phyloP scores from a whole-genome alignment of 129 eudicot species.

The Escallonia rubra region DNA sequence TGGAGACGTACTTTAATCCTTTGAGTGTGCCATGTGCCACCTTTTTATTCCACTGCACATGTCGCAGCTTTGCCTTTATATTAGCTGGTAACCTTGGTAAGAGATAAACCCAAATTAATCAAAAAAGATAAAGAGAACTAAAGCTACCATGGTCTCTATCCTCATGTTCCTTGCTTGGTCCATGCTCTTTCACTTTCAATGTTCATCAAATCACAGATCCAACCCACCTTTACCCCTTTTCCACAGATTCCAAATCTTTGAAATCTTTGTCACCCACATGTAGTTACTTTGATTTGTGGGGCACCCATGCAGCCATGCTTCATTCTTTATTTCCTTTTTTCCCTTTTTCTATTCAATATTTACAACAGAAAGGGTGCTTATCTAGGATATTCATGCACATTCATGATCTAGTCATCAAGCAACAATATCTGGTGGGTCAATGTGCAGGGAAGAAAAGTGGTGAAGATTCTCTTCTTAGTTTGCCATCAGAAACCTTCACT shows the following conservation, averaged over 20 bases:
- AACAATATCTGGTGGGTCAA: constrained; percentile 25
- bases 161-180: constrained; percentile 20
- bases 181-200: constrained; percentile 20
- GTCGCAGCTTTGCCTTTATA: constrained; percentile 37
- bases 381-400: constrained; percentile 25
- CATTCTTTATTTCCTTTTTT: background rate
- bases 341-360: background rate
- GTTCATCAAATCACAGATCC: constrained; percentile 6
- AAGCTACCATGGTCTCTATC: constrained; percentile 28
- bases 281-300: constrained; percentile 1
- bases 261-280: constrained; percentile 12
- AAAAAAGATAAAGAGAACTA: constrained; percentile 26
- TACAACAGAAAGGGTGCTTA: constrained; percentile 6
- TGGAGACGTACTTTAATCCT: constrained; percentile 26
- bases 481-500: constrained; percentile 65
- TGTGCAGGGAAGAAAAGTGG: constrained; percentile 98
- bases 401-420: constrained; percentile 79
- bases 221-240: constrained; percentile 9
- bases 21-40: constrained; percentile 34
- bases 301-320: constrained; percentile 19
- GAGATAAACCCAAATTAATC: constrained; percentile 21
- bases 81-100: constrained; percentile 8
- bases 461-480: constrained; percentile 85
- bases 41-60: constrained; percentile 35
- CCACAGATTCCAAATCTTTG: constrained; percentile 17